Base-by-base conservation (phyloP, 768 basidiomycete genomes). In the Phaeolepiota aurea region DNA sequence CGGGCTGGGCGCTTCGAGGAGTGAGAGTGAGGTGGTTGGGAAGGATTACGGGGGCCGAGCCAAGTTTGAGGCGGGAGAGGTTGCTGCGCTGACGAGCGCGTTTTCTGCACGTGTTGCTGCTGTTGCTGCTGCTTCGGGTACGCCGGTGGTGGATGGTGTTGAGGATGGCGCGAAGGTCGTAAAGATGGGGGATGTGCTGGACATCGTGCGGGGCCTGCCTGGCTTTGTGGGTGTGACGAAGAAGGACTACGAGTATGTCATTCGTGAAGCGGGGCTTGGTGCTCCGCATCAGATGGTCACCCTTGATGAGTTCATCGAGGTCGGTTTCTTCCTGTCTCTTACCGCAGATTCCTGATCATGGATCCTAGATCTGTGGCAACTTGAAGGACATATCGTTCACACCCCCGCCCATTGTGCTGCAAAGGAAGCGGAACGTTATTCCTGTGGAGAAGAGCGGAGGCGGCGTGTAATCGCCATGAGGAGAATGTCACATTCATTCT, bases 241-340 rank as follows among this genome's bases (percentile, higher is more conserved):
- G 32, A 75, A 77, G 47, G 86, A 89, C 45, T 69, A 80, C 32
- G 72, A 78, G 22, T 84, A 88, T 54, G 87, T 89, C 1, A 68
- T 93, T 38, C 71, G 72, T 41, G 80, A 85, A 55, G 80, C 84
- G 45, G 91, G 87, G 3, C 77, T 87, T 57, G 61, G 65, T 37
- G 59, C 61, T 15, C 66, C 70, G 50, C n/a, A n/a, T n/a, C 58
- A 61, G 20, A 71, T 72, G 19, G 61, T 96, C 35, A 77, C 81
- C 46, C 79, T 89, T 51, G 86, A 93, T 48, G 87, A 88, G 54
- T 93, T 93, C 57, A 68, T 92, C 37, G 89, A 93, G 76, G 87
- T 87, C 48, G 11, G 79, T 62, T 43, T 44, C 12, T 13, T 16
- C 40, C 38, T 42, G 34, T 31, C 39, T 43, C 21, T 39, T 42